Percentiles rank a stretch among this genome's conserved stretches.
Evolutionary conservation across 139 green algal species (phyloP).

Genomic region (Micromonas commoda): DNA sequence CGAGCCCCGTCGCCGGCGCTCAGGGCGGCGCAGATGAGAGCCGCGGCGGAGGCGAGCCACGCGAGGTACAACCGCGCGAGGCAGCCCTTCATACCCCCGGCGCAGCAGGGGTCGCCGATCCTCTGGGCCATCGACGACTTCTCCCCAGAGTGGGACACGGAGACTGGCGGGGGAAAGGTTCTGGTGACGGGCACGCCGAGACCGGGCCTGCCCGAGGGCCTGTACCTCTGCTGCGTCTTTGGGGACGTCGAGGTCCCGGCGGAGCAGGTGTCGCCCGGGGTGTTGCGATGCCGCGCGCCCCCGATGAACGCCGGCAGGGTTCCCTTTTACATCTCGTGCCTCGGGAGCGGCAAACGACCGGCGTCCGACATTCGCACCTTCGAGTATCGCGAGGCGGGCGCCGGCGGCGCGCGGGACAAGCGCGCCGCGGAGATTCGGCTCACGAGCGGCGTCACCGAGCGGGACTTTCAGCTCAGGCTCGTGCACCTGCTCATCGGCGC

Average conservation of each 20-base stretch:
- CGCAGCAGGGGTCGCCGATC: background rate
- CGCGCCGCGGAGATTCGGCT: background rate
- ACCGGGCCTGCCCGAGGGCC: background rate
- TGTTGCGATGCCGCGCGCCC: slow-evolving; percentile 30
- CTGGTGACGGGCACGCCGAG: background rate
- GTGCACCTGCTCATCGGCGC: slow-evolving; percentile 6
- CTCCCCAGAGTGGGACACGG: slow-evolving; percentile 10
- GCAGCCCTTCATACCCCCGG: too few species aligned
- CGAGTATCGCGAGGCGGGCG: background rate
- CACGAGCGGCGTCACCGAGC: background rate
- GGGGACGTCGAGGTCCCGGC: slow-evolving; percentile 22
- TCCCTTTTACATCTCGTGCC: slow-evolving; percentile 8
- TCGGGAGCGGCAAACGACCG: background rate
- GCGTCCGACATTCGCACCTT: background rate
- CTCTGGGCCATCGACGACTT: slow-evolving; percentile 12
- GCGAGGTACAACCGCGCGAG: too few species aligned
- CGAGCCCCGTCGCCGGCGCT: background rate
- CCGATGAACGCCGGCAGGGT: slow-evolving; percentile 22
- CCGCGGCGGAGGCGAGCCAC: too few species aligned
- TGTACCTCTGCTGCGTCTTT: slow-evolving; percentile 16
- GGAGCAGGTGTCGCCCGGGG: slow-evolving; percentile 14
- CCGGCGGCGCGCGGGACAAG: background rate
- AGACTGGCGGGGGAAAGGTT: slow-evolving; percentile 9
- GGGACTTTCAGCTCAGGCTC: slow-evolving; percentile 3
- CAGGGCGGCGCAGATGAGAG: background rate